phyloP scores from a whole-genome alignment of 495 filamentous ascomycete genomes.

The Neurospora discreta region DNA sequence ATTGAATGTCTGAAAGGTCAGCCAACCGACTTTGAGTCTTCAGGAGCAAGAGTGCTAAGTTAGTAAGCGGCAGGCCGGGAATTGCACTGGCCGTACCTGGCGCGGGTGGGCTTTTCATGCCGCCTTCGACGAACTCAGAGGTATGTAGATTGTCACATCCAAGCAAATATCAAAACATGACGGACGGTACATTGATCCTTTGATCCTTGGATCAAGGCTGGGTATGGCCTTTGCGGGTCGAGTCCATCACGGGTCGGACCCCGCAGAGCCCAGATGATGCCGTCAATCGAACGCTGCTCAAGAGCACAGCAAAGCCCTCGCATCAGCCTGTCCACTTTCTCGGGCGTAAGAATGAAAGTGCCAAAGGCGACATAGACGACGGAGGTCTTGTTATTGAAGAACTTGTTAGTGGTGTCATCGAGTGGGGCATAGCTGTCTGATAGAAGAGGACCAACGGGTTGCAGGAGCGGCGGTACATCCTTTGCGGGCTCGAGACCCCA shows the following conservation, averaged over 20 bases:
- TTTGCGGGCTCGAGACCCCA: constrained; percentile 28
- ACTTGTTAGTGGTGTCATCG: constrained; percentile 9
- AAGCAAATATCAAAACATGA: no score
- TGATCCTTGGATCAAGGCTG: neutral
- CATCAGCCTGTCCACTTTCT: constrained; percentile 16
- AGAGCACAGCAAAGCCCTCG: constrained; percentile 14
- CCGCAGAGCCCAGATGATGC: constrained; percentile 24
- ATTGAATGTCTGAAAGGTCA: neutral
- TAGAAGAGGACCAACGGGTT: constrained; percentile 27
- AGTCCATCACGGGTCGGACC: constrained; percentile 4
- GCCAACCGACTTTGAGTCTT: neutral
- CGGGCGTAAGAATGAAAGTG: constrained; percentile 22
- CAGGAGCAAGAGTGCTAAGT: neutral
- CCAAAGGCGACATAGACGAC: constrained; percentile 29
- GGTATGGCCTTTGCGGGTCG: constrained; percentile 10
- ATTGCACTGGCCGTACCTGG: neutral
- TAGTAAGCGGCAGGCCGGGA: neutral
- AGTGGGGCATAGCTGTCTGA: constrained; percentile 18
- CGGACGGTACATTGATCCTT: constrained; percentile 5
- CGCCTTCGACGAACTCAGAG: neutral
- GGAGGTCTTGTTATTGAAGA: constrained; percentile 11
- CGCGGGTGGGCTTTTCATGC: neutral
- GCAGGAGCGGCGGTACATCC: constrained; percentile 26
- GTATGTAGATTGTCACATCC: neutral
- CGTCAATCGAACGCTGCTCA: constrained; percentile 21